Evolutionary conservation across 2,329 filamentous ascomycete genomes (phyloP), one percentile per base, ranked within the genome.

Genomic region (Aspergillus fructus): DNA sequence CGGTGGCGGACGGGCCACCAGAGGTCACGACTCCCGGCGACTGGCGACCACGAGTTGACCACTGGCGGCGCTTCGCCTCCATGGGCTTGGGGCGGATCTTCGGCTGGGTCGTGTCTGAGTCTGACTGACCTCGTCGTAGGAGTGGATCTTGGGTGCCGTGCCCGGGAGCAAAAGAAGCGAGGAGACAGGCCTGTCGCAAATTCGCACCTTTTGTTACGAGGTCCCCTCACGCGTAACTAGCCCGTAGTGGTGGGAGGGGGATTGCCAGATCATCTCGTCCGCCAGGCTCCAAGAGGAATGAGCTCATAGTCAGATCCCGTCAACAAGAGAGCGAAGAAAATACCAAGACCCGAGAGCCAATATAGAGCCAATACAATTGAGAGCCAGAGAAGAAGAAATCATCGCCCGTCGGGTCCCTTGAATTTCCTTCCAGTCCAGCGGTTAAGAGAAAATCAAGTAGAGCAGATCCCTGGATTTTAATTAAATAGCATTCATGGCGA

Each of bases 101-200:
- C 47, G 47, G 30, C 47, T 49, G 33, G 30, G 7, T 49, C 34
- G 34, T 15, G 43, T 46, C 43, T 17, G 24, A 27, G 56, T 55
- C 56, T 60, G 50, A 53, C 50, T 46, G 50, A n/a, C 50, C 17
- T 53, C 33, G 50, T 53, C 21, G 51, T 42, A 47, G 48, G 17
- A 49, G 63, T 64, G 62, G 62, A 62, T 63, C 61, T 30, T 59
- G 27, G 56, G 5, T 59, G 60, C 56, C 60, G 61, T 55, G 53
- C 51, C 59, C 53, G 51, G 56, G 54, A 41, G 53, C 49, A 53
- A 56, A 21, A 46, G 51, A 46, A 48, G 45, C 43, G 49, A 24
- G 33, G 40, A 37, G n/a, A 40, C 27, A 42, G n/a, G 34, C 40
- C 46, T 30, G 47, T 39, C 56, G 17, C 50, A 45, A 54, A 21